Conservation (phyloP, 257 asterid species). For the Asclepias syriaca region DNA sequence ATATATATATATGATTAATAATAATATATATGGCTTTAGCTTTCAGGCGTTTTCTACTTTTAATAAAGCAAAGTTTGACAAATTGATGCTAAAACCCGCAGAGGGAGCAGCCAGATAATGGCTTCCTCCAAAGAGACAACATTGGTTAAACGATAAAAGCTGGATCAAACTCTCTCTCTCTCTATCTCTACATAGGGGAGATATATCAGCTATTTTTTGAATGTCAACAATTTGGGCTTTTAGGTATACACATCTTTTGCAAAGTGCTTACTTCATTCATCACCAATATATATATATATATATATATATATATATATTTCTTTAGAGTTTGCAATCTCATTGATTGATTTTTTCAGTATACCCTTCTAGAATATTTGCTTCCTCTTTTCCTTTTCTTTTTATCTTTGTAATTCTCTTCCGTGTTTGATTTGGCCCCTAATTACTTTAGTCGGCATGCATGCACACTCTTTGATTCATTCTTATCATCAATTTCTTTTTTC, state of each 20-base stretch:
- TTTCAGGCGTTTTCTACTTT: conserved; percentile 7
- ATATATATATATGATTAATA: not conserved
- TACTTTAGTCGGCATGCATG: not conserved
- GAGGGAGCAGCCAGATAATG: conserved; percentile 7
- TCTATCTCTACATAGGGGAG: not conserved
- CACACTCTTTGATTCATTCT: not conserved
- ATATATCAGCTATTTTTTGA: conserved; percentile 19
- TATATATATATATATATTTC: not conserved
- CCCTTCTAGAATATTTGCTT: conserved; percentile 9
- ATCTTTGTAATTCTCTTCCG: not conserved
- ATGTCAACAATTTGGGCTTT: conserved; percentile 38
- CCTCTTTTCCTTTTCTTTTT: not conserved
- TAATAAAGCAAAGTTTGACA: conserved; percentile 14
- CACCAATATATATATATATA: no score
- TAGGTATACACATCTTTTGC: not conserved
- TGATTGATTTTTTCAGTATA: not conserved
- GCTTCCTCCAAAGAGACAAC: conserved; percentile 16
- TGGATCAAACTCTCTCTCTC: not conserved
- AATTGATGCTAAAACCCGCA: not conserved
- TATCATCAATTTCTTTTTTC: not conserved
- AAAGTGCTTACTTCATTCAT: not conserved
- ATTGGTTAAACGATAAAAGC: not conserved
- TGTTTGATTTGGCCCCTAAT: not conserved
- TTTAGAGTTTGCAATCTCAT: not conserved
- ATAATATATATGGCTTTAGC: not conserved